These are phyloP conservation scores for Capsicum chinense DNA, from an alignment of 257 asterid genomes.

Conservation along the genomic window DNA sequence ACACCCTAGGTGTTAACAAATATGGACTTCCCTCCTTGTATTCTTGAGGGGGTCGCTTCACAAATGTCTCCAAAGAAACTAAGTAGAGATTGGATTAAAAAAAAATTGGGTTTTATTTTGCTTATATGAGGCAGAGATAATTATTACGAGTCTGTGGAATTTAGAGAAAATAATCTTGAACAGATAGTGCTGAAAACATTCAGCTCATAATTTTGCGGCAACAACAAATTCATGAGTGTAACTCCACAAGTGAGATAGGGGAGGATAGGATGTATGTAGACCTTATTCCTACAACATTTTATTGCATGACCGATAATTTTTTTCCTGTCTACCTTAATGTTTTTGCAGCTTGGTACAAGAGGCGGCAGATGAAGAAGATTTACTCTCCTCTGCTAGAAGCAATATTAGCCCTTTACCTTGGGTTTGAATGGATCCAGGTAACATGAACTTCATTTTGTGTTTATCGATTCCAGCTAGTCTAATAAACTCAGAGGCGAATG, in stretches of 20 bases:
- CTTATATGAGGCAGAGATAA: not conserved
- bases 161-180: not conserved
- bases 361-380: constrained; percentile 93
- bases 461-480: not conserved
- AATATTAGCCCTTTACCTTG: constrained; percentile 85
- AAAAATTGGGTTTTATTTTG: not conserved
- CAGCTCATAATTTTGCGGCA: not conserved
- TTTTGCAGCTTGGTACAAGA: constrained; percentile 87
- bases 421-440: constrained; percentile 97
- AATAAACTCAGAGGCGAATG: not conserved
- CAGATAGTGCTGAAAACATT: not conserved
- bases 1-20: not conserved
- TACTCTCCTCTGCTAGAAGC: constrained; percentile 89
- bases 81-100: constrained; percentile 2
- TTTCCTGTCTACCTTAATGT: not conserved
- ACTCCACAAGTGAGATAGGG: no score
- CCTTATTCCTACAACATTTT: no score
- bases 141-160: not conserved
- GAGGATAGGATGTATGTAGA: no score
- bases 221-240: no score
- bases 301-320: no score
- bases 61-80: not conserved
- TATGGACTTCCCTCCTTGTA: not conserved
- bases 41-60: not conserved
- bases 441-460: not conserved